These are phyloP conservation scores for Ziziphus jujuba DNA, from an alignment of 306 rosid species.

Conservation along the genomic window DNA sequence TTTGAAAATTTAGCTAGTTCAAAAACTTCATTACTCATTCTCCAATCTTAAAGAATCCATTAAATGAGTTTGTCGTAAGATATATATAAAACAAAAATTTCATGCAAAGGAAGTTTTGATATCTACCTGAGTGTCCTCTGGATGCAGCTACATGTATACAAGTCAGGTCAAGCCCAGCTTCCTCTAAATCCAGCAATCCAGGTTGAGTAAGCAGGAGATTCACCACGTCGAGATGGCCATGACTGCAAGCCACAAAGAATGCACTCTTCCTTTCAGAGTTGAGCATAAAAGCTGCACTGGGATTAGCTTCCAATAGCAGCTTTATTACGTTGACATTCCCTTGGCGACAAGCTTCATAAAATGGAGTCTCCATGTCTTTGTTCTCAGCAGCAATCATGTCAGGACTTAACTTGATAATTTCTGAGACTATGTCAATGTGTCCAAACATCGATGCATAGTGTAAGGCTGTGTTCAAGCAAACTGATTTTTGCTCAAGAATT, in stretches of 20 bases:
- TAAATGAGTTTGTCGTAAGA: no score
- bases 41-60: no score
- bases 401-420: slow-evolving; percentile 49
- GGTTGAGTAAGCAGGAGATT: slow-evolving; percentile 41
- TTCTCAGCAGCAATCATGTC: slow-evolving; percentile 55
- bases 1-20: no score
- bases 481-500: slow-evolving; percentile 44
- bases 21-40: no score
- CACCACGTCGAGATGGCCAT: slow-evolving; percentile 59
- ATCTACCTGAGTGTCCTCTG: slow-evolving; percentile 54
- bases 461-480: slow-evolving; percentile 48
- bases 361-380: slow-evolving; percentile 52
- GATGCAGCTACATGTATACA: slow-evolving; percentile 55
- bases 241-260: slow-evolving; percentile 48
- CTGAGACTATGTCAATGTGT: slow-evolving; percentile 41
- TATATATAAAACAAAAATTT: neutral
- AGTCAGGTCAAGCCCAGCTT: slow-evolving; percentile 39
- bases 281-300: slow-evolving; percentile 42
- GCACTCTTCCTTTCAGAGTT: slow-evolving; percentile 38
- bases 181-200: slow-evolving; percentile 29
- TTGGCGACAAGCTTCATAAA: slow-evolving; percentile 55
- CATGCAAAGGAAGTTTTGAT: neutral
- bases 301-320: slow-evolving; percentile 49
- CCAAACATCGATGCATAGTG: slow-evolving; percentile 66
- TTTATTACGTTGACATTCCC: slow-evolving; percentile 38